Evolutionary conservation across 495 filamentous ascomycete species (phyloP).

Genomic region (Hyaloscypha variabilis): DNA sequence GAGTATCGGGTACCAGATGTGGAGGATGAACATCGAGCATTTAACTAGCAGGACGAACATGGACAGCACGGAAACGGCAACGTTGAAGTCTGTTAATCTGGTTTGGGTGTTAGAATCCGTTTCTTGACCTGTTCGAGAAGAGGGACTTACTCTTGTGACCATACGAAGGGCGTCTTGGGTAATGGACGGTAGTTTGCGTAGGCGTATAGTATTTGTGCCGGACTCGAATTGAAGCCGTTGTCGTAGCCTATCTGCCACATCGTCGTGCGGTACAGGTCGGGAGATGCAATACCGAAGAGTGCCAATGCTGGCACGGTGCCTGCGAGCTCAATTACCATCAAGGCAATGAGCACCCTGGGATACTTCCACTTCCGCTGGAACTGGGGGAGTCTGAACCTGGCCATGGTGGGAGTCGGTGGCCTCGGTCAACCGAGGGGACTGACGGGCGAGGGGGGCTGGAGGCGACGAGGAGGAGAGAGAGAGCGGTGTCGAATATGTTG

Average conservation of each 20-base stretch:
- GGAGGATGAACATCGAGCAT: conserved; percentile 68
- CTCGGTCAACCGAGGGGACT: neutral
- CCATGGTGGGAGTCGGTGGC: conserved; percentile 15
- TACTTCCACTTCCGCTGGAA: conserved; percentile 61
- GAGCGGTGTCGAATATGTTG: conserved; percentile 12
- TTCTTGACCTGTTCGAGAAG: neutral
- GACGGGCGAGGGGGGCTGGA: neutral
- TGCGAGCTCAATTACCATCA: conserved; percentile 71
- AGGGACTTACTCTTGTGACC: conserved; percentile 74
- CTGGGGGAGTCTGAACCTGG: conserved; percentile 6
- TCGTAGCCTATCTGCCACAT: conserved; percentile 82
- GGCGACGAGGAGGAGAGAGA: neutral
- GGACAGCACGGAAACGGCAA: conserved; percentile 77
- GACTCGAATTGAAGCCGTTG: conserved; percentile 82
- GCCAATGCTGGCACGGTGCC: conserved; percentile 72
- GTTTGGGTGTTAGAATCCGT: neutral
- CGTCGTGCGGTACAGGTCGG: conserved; percentile 75
- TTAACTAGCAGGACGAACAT: conserved; percentile 69
- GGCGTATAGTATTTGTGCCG: conserved; percentile 70
- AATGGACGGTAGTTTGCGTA: conserved; percentile 73
- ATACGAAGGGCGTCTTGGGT: conserved; percentile 70
- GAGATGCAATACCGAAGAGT: conserved; percentile 79
- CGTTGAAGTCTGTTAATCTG: conserved; percentile 80
- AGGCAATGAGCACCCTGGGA: conserved; percentile 61
- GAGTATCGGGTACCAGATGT: conserved; percentile 71